Conservation (phyloP, 768 basidiomycete species). For the Pleurotus giganteus region DNA sequence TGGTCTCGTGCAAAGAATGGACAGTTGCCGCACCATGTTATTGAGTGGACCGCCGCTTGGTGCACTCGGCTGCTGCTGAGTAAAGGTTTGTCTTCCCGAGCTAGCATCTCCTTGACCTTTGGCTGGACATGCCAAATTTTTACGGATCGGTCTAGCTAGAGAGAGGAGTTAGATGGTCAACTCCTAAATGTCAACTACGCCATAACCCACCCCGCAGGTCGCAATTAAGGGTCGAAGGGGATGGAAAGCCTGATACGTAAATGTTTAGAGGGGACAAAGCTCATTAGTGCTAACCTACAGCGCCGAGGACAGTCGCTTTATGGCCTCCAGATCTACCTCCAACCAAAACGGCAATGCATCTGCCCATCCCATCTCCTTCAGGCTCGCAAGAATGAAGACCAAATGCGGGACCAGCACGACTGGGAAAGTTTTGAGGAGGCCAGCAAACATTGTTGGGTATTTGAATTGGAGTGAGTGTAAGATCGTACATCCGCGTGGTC, state of each 20-base stretch:
- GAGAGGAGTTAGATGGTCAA: conserved; percentile 8
- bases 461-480: conserved; percentile 34
- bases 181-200: background rate
- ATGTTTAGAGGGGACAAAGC: background rate
- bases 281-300: conserved; percentile 37
- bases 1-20: too few relatives aligned
- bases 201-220: conserved; percentile 66
- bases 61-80: conserved; percentile 70
- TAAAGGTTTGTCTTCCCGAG: conserved; percentile 72
- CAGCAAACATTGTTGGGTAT: conserved; percentile 53
- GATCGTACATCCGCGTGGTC: conserved; percentile 68
- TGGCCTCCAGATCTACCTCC: conserved; percentile 78
- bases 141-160: conserved; percentile 66
- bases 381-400: conserved; percentile 58
- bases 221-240: conserved; percentile 61
- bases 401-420: conserved; percentile 65
- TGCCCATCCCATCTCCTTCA: conserved; percentile 62
- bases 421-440: conserved; percentile 47
- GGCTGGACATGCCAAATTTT: conserved; percentile 71
- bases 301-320: conserved; percentile 62
- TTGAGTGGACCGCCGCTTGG: conserved; percentile 59
- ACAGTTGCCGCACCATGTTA: conserved; percentile 64
- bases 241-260: conserved; percentile 59
- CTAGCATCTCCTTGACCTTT: conserved; percentile 32
- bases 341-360: conserved; percentile 62